Evolutionary conservation across 495 filamentous ascomycete species (phyloP).

Genomic region (Podospora bellae-mahoneyi): DNA sequence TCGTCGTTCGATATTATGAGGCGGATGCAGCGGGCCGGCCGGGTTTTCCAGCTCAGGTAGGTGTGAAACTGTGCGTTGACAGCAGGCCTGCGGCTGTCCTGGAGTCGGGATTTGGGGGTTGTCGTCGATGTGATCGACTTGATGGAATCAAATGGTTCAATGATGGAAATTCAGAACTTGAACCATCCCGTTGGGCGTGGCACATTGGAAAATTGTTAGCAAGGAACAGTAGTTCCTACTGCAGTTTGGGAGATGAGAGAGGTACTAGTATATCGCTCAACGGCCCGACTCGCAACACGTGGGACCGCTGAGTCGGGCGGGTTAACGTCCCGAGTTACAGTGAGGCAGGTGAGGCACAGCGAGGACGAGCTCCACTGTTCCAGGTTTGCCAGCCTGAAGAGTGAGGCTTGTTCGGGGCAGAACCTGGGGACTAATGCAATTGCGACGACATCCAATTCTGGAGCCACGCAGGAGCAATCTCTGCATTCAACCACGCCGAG

Average conservation of each 20-base stretch:
- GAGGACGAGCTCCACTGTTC: conserved; percentile 12
- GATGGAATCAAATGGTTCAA: background rate
- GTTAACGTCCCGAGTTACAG: conserved; percentile 9
- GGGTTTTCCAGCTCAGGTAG: background rate
- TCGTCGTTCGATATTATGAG: conserved; percentile 1
- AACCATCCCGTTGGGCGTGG: background rate
- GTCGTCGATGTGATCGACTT: background rate
- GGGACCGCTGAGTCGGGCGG: conserved; percentile 11
- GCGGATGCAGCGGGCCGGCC: background rate
- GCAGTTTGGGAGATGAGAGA: background rate
- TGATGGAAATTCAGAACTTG: background rate
- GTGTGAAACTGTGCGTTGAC: background rate
- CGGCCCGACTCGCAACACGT: conserved; percentile 8
- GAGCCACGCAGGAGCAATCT: conserved; percentile 21
- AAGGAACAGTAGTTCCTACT: background rate
- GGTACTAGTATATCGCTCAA: conserved; percentile 4
- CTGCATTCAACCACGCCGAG: conserved; percentile 15
- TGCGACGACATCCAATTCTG: conserved; percentile 21
- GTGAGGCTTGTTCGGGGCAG: conserved; percentile 8
- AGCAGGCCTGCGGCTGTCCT: conserved; percentile 12
- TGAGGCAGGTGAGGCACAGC: background rate
- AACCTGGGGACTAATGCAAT: conserved; percentile 18
- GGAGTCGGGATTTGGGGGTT: background rate
- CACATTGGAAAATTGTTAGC: background rate
- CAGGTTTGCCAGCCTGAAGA: conserved; percentile 11